These are phyloP conservation scores for Pseudogymnoascus sp. DNA, from an alignment of 2,329 filamentous ascomycete genomes.

Conservation along the genomic window DNA sequence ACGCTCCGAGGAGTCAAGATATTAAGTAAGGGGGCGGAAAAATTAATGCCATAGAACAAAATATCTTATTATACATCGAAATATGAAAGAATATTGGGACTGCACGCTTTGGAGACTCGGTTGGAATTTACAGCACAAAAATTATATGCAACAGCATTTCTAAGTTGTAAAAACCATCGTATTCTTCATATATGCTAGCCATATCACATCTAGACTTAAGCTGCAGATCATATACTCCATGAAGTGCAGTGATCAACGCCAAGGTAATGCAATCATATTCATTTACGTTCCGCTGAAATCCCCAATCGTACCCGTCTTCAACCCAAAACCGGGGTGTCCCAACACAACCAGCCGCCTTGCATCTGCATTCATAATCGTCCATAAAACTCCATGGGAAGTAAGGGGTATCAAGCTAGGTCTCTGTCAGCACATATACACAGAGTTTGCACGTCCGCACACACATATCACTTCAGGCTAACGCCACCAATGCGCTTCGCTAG, in stretches of 20 bases:
- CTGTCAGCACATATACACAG: background rate
- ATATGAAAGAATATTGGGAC: background rate
- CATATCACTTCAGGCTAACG: conserved; percentile 46
- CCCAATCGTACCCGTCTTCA: background rate
- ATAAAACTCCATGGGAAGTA: conserved; percentile 6
- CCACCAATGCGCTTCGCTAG: conserved; percentile 61
- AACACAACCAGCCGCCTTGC: background rate
- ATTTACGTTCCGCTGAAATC: background rate
- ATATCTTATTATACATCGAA: background rate
- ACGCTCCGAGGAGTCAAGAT: background rate
- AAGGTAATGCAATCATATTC: background rate
- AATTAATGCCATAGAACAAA: background rate
- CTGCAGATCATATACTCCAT: conserved; percentile 3
- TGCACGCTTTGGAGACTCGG: background rate
- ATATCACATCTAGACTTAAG: conserved; percentile 1
- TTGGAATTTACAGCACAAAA: background rate
- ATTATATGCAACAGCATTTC: background rate
- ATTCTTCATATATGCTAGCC: conserved; percentile 3
- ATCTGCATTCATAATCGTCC: conserved; percentile 2
- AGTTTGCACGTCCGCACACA: conserved; percentile 5
- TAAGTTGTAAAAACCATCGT: background rate
- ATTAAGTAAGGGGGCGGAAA: background rate
- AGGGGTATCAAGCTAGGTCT: conserved; percentile 1
- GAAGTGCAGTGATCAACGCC: background rate
- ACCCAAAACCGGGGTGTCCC: conserved; percentile 2